Evolutionary conservation across 2,329 filamentous ascomycete genomes (phyloP).

Genomic region (Aspergillus niger): DNA sequence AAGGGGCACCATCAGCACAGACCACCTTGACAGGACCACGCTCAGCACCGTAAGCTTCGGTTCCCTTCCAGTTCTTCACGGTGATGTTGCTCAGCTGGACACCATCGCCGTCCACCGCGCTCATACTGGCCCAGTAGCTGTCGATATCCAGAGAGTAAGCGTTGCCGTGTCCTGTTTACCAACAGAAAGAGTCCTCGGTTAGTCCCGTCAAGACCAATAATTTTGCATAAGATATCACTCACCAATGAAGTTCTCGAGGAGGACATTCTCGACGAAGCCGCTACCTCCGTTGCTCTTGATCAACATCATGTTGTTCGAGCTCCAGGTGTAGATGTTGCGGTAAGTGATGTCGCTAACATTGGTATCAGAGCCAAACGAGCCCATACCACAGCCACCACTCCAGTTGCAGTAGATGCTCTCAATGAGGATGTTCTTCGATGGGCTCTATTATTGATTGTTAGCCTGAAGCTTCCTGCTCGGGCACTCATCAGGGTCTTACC

Average conservation of each 20-base stretch:
- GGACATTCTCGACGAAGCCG: conserved; percentile 54
- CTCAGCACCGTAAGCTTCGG: conserved; percentile 48
- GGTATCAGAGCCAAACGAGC: conserved; percentile 54
- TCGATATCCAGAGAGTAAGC: conserved; percentile 61
- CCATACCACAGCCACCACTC: conserved; percentile 61
- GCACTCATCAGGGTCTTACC: conserved; percentile 19
- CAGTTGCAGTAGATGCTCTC: conserved; percentile 65
- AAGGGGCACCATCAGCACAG: conserved; percentile 55
- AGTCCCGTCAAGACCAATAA: background rate
- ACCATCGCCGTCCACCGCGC: conserved; percentile 49
- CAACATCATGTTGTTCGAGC: conserved; percentile 64
- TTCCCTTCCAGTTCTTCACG: conserved; percentile 60
- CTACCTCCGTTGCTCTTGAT: conserved; percentile 63
- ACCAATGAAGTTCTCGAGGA: conserved; percentile 58
- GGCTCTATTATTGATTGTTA: conserved; percentile 37
- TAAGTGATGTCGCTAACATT: conserved; percentile 57
- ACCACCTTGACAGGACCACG: conserved; percentile 58
- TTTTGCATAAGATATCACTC: background rate
- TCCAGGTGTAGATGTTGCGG: conserved; percentile 60
- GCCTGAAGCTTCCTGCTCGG: background rate
- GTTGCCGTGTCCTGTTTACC: conserved; percentile 53
- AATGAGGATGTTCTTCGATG: conserved; percentile 56
- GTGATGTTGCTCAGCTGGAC: conserved; percentile 57
- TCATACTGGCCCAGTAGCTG: conserved; percentile 54
- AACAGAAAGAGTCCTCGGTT: conserved; percentile 28